phyloP scores from a whole-genome alignment of 75 land plant genomes.

The Cupressus sempervirens region DNA sequence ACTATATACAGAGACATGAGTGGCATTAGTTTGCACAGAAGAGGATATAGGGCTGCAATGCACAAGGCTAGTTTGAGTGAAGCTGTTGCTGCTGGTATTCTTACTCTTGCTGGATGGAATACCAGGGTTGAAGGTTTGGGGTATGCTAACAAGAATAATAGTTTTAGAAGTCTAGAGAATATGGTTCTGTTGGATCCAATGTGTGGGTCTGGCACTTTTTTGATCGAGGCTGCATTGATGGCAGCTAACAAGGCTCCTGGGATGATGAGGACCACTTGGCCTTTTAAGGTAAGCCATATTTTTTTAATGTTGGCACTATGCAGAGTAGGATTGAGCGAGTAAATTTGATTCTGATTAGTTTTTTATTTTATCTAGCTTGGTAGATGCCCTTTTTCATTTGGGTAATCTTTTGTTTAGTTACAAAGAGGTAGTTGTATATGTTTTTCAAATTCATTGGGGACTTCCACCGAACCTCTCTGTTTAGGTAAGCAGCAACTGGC shows the following conservation, averaged over 20 bases:
- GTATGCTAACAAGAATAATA: constrained; percentile 19
- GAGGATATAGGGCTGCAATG: constrained; percentile 44
- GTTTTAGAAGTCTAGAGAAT: background rate
- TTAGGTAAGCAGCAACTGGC: background rate
- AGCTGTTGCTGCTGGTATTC: constrained; percentile 44
- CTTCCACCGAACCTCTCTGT: background rate
- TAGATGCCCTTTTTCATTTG: background rate
- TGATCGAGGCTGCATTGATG: constrained; percentile 57
- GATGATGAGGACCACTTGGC: constrained; percentile 34
- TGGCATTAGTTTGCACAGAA: constrained; percentile 34
- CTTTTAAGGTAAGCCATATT: constrained; percentile 30
- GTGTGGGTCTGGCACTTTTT: constrained; percentile 52
- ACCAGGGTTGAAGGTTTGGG: constrained; percentile 28
- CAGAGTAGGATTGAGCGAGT: background rate
- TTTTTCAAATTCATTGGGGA: background rate
- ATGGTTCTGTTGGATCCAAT: constrained; percentile 43
- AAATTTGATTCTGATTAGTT: background rate
- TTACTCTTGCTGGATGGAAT: constrained; percentile 48
- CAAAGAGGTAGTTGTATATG: background rate
- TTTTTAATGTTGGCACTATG: background rate
- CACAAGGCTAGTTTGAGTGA: constrained; percentile 45
- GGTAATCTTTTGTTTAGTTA: background rate
- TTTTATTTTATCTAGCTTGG: background rate
- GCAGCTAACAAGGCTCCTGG: constrained; percentile 43
- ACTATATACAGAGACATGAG: constrained; percentile 41